Base-by-base conservation (phyloP, 768 basidiomycete genomes). In the Suillus alpinus region DNA sequence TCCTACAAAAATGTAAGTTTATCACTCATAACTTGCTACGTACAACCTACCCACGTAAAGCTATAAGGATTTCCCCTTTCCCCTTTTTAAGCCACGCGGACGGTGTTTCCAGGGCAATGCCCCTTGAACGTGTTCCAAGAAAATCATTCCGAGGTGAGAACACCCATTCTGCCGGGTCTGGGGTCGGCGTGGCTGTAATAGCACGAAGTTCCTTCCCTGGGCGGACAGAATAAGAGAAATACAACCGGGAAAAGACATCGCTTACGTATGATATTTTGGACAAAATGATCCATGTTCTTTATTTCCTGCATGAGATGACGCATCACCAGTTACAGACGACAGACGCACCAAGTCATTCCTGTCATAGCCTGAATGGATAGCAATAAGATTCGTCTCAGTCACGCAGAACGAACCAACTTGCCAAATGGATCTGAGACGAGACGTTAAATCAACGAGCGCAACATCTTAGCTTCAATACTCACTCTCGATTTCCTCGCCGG, bases 401-500 rank as follows among this genome's bases (percentile, higher is more conserved):
- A 5, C 18, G 29, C 8, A 50, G 16, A 50, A 50, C 13, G 23
- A 6, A 53, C 18, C 23, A 46, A 56, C 72, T 65, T 62, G 69
- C 76, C 81, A 65, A 81, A 81, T 8, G 80, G 80, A 72, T 81
- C 78, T 81, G 58, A 44, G 23, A 36, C 0, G 18, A 20, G 46
- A 34, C 47, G 29, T 18, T 62, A 59, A 50, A n/a, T 50, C 2
- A 31, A 31, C 18, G 49, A 31, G 36, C 7, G 44, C 36, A 59
- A 36, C 58, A 47, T 31, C 57, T 23, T 53, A 57, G 51, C 46
- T 57, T 23, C 43, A 56, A 3, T 3, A 74, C 85, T 66, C 61
- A 88, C 87, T 87, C 71, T 89, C 86, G 57, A 89, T 88, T 72
- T 89, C 87, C 70, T 88, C 86, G 46, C 87, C 87, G 23, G 86